These are phyloP conservation scores for Astrocystis sublimbata DNA, from an alignment of 495 filamentous ascomycete genomes.

Conservation along the genomic window DNA sequence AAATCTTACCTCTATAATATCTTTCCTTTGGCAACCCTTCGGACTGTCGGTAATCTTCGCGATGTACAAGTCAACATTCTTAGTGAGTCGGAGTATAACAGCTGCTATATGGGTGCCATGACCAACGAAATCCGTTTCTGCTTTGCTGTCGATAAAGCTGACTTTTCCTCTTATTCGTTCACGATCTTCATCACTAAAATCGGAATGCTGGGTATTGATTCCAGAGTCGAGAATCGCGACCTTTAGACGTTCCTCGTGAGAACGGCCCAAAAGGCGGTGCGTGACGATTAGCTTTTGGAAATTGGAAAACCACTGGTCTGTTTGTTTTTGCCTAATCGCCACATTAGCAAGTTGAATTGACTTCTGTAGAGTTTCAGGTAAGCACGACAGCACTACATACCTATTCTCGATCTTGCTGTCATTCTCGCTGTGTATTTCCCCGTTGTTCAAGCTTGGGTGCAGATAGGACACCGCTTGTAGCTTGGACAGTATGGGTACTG, in stretches of 20 bases:
- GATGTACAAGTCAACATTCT: constrained; percentile 1
- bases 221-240: constrained; percentile 1
- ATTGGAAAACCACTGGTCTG: not conserved
- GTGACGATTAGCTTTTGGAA: not conserved
- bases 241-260: not conserved
- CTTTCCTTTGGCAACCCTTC: not conserved
- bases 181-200: not conserved
- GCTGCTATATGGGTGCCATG: not conserved
- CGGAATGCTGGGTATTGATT: not conserved
- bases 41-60: not conserved
- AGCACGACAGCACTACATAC: not conserved
- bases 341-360: not conserved
- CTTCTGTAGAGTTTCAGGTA: not conserved
- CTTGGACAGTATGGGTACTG: not conserved
- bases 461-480: not conserved
- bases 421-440: not conserved
- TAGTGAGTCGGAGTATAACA: not conserved
- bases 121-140: not conserved
- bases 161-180: not conserved
- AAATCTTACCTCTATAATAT: not conserved
- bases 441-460: not conserved
- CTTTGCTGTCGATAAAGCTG: not conserved
- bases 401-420: not conserved
- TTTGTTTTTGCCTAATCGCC: not conserved
- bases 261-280: not conserved